Evolutionary conservation across 805 yeast genomes (phyloP), one percentile per base, ranked within the genome.

Genomic region (Kazachstania martiniae): DNA sequence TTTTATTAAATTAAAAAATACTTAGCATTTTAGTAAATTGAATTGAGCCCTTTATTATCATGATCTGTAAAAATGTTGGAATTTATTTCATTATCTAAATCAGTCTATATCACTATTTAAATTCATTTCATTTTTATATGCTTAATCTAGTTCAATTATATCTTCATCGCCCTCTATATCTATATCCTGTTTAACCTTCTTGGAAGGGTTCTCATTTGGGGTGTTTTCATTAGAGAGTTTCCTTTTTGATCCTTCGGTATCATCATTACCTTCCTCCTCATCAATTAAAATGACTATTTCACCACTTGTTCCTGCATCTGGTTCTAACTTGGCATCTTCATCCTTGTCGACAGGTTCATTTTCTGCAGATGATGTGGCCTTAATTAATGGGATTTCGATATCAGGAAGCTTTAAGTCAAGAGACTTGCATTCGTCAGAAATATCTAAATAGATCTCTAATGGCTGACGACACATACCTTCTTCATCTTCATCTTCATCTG

Each of bases 401-500:
- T 52, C 53, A 7, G 66, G 66, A 9, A 63, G 35, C 5, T 24
- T 28, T 6, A 59, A 37, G 5, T 33, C 35, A 4, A 23, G n/a
- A 8, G 19, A 17, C 8, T 31, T 36, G 7, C 8, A 19, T 8
- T 45, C 39, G 9, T 31, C 31, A 19, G 47, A 49, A 12, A 46
- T 39, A 8, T 56, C 59, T 7, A 78, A 49, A 42, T 72, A 74
- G 27, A 85, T 62, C 43, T 83, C 89, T 24, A 78, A 60, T 27
- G 73, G 70, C 42, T 74, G 78, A 27, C 68, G 56, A 21, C 54
- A 35, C 37, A 38, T 40, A 8, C 39, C 44, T 8, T 36, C 33
- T 7, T 46, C 54, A 19, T 41, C 59, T 40, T 82, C 95, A 25
- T 74, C 77, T 33, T 89, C 95, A 56, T 91, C 98, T 29, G 78